Conservation (phyloP, 495 filamentous ascomycete genomes). For the Sporormia fimetaria region DNA sequence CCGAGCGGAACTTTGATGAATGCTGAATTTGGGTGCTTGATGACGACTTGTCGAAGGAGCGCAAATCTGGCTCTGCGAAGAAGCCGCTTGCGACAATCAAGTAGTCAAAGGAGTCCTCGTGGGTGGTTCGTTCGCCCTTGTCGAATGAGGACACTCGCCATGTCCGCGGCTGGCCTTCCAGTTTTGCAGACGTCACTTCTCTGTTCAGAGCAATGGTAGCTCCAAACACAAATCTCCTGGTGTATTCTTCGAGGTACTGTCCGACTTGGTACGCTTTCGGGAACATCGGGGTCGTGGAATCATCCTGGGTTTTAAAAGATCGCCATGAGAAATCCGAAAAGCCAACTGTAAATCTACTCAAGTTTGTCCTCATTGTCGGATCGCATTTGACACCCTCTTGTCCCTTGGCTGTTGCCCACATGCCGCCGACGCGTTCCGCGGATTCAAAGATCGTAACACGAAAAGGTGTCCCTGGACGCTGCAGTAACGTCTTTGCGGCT, state of each 20-base stretch:
- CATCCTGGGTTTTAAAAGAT: conserved; percentile 28
- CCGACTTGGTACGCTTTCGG: conserved; percentile 70
- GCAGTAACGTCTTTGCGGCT: conserved; percentile 67
- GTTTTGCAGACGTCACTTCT: conserved; percentile 40
- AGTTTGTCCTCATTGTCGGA: conserved; percentile 65
- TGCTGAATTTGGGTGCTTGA: background rate
- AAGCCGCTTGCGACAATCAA: conserved; percentile 67
- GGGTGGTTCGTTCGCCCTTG: background rate
- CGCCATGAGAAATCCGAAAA: conserved; percentile 73
- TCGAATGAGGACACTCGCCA: conserved; percentile 42
- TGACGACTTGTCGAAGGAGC: conserved; percentile 20
- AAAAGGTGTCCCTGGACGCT: conserved; percentile 48
- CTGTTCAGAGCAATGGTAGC: conserved; percentile 41
- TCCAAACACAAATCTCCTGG: conserved; percentile 42
- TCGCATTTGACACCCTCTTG: conserved; percentile 37
- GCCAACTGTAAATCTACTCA: conserved; percentile 63
- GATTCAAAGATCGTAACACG: conserved; percentile 61
- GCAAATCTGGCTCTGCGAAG: conserved; percentile 45
- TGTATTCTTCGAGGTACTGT: conserved; percentile 56
- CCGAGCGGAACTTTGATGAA: conserved; percentile 12
- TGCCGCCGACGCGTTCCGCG: conserved; percentile 53
- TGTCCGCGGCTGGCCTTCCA: conserved; percentile 17
- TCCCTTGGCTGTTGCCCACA: conserved; percentile 51
- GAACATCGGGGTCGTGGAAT: conserved; percentile 42
- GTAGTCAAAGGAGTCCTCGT: conserved; percentile 49